phyloP scores from a whole-genome alignment of 1,139 yeast genomes.

The Magnusiomyces starmeri region DNA sequence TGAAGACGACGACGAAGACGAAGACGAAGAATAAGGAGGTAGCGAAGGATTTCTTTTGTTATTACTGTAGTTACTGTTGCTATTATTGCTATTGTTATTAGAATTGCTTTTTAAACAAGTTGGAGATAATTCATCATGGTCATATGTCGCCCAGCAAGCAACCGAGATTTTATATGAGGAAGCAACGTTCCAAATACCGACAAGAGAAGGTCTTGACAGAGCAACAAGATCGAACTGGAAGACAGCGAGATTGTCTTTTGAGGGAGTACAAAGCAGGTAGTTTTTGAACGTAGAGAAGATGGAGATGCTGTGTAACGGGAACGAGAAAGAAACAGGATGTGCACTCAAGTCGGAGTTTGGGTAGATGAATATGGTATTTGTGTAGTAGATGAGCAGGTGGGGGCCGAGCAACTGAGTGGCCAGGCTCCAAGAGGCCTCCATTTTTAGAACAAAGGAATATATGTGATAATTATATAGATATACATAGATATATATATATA shows the following conservation, averaged over 20 bases:
- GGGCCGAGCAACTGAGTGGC: constrained; percentile 9
- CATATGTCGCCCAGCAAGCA: constrained; percentile 13
- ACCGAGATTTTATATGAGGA: constrained; percentile 10
- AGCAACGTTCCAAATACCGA: constrained; percentile 8
- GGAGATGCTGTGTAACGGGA: constrained; percentile 10
- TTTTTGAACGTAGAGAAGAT: constrained; percentile 9
- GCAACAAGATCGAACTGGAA: constrained; percentile 7
- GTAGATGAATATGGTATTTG: constrained; percentile 8
- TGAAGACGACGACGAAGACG: no score
- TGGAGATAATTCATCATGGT: neutral
- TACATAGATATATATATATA: neutral
- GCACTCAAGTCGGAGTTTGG: constrained; percentile 5
- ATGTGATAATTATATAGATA: neutral
- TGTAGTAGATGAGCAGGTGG: constrained; percentile 11
- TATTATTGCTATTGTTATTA: neutral
- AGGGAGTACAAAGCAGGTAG: constrained; percentile 11
- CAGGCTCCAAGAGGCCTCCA: constrained; percentile 10
- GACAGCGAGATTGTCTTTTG: constrained; percentile 7
- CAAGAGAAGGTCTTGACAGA: constrained; percentile 1
- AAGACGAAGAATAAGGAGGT: neutral
- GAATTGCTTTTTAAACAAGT: neutral
- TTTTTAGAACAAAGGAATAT: neutral
- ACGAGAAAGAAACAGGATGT: constrained; percentile 1
- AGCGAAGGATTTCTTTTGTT: neutral
- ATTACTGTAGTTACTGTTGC: neutral